phyloP scores from a whole-genome alignment of 2,329 filamentous ascomycete genomes.

The Hymenoscyphus occultus region DNA sequence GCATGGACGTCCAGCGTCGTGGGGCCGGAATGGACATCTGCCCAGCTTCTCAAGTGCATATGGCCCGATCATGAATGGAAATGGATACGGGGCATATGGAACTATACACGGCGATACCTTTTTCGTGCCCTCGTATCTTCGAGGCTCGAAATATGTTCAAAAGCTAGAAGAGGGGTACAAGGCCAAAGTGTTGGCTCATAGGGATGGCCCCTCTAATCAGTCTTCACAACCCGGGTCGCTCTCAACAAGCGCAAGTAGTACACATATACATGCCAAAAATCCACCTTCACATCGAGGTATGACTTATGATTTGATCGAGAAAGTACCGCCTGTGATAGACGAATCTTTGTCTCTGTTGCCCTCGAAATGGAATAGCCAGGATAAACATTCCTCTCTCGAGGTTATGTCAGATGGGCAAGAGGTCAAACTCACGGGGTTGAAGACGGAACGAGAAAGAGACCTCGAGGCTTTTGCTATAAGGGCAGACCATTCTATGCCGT shows the following conservation, averaged over 20 bases:
- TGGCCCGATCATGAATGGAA: constrained; percentile 31
- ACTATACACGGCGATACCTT: constrained; percentile 46
- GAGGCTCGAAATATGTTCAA: constrained; percentile 72
- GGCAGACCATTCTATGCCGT: constrained; percentile 81
- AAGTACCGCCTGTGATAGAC: constrained; percentile 58
- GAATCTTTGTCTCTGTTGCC: constrained; percentile 69
- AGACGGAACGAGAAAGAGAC: constrained; percentile 49
- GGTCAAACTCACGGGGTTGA: constrained; percentile 56
- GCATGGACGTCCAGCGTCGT: constrained; percentile 29
- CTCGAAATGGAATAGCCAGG: constrained; percentile 74
- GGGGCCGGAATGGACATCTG: constrained; percentile 31
- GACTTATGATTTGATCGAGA: constrained; percentile 81
- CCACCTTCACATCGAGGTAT: constrained; percentile 69
- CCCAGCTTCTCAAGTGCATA: constrained; percentile 37
- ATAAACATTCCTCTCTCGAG: constrained; percentile 73
- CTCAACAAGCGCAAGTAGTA: constrained; percentile 55
- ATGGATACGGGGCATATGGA: constrained; percentile 26
- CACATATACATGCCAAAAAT: constrained; percentile 53
- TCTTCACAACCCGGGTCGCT: constrained; percentile 46
- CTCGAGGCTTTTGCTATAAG: constrained; percentile 80
- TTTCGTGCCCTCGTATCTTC: constrained; percentile 82
- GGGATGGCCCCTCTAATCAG: constrained; percentile 41
- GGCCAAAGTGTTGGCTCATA: constrained; percentile 52
- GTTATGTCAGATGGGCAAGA: constrained; percentile 71
- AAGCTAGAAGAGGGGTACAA: constrained; percentile 69